These are phyloP conservation scores for Lecanicillium sp. DNA, from an alignment of 2,329 filamentous ascomycete genomes.

Conservation along the genomic window DNA sequence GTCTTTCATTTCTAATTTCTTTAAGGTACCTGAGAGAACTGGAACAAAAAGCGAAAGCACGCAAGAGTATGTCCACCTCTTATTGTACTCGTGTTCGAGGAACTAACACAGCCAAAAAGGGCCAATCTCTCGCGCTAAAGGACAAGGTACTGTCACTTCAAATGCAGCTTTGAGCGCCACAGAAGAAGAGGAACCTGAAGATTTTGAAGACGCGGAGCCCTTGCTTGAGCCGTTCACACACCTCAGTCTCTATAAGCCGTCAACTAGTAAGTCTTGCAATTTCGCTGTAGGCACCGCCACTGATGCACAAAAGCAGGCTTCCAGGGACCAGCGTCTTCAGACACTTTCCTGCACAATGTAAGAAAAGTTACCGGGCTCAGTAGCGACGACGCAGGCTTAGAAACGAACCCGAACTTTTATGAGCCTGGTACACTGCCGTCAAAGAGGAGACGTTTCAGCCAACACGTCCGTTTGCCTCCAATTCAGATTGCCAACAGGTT, in stretches of 20 bases:
- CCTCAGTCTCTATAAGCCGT: conserved; percentile 22
- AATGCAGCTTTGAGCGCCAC: neutral
- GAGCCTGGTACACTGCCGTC: conserved; percentile 26
- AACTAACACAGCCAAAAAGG: too few species aligned
- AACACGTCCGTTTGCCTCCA: conserved; percentile 33
- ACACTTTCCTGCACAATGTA: conserved; percentile 29
- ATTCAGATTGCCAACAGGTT: conserved; percentile 41
- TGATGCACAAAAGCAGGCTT: conserved; percentile 15
- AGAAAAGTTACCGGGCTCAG: conserved; percentile 25
- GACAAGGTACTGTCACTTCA: neutral
- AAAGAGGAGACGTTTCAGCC: conserved; percentile 16
- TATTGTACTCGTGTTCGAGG: too few species aligned
- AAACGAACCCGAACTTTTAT: conserved; percentile 24
- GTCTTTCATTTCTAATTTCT: neutral
- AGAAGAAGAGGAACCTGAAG: conserved; percentile 17
- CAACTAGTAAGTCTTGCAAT: conserved; percentile 17
- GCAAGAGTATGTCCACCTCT: conserved; percentile 18
- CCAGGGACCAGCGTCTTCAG: conserved; percentile 29
- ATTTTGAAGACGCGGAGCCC: conserved; percentile 22
- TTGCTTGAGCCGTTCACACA: conserved; percentile 27
- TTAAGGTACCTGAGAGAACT: conserved; percentile 24
- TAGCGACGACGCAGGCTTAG: conserved; percentile 23
- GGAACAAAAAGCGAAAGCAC: conserved; percentile 22
- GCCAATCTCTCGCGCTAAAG: conserved; percentile 2
- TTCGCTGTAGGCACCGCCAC: neutral